Evolutionary conservation across 176 grass and related monocot species (phyloP).

Genomic region (Zizania latifolia): DNA sequence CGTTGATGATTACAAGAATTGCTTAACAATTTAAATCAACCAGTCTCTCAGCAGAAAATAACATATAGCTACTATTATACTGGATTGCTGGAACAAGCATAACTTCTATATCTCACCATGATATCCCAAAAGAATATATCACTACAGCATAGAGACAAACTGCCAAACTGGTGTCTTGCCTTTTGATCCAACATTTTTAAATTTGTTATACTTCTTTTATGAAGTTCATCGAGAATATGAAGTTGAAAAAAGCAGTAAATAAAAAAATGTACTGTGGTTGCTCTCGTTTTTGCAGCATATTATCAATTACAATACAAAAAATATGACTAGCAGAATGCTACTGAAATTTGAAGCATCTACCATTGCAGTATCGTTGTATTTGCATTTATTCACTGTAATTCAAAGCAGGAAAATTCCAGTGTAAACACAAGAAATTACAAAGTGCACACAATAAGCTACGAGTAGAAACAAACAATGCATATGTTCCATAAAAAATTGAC

Average conservation of each 20-base stretch:
- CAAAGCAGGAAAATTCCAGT: not conserved
- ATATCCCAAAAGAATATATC: not conserved
- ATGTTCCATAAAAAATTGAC: not conserved
- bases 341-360: not conserved
- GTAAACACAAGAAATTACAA: not conserved
- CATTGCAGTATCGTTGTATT: not conserved
- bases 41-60: not conserved
- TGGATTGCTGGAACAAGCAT: constrained; percentile 1
- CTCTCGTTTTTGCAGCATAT: not conserved
- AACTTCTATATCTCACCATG: not conserved
- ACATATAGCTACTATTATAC: constrained; percentile 2
- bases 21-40: not conserved
- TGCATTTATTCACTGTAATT: not conserved
- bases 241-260: constrained; percentile 11
- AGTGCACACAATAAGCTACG: not conserved
- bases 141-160: not conserved
- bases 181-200: not conserved
- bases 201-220: not conserved
- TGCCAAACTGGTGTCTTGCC: not conserved
- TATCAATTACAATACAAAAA: not conserved
- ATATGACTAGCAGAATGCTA: not conserved
- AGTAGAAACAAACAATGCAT: not conserved
- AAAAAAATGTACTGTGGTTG: not conserved
- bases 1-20: not conserved
- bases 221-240: not conserved